Conservation (phyloP, 2,329 filamentous ascomycete genomes). For the Aspergillus persii region DNA sequence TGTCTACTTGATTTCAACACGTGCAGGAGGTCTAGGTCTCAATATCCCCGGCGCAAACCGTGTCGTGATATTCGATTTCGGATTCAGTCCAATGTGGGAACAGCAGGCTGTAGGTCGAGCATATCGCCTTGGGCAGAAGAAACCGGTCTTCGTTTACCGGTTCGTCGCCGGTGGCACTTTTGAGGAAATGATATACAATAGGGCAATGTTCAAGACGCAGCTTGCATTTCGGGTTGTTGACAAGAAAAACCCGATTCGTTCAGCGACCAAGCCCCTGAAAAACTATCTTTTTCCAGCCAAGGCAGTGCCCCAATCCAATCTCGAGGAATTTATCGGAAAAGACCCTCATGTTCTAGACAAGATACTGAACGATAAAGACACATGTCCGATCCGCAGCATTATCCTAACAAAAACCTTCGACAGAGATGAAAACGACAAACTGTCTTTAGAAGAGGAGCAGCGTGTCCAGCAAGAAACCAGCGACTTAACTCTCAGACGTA, state of each 20-base stretch:
- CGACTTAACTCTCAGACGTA: constrained; percentile 41
- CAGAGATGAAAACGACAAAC: constrained; percentile 61
- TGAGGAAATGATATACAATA: constrained; percentile 71
- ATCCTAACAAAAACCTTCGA: constrained; percentile 71
- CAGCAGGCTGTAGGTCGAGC: constrained; percentile 84
- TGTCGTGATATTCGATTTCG: constrained; percentile 81
- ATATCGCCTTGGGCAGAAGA: constrained; percentile 80
- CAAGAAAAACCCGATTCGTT: constrained; percentile 71
- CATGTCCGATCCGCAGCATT: constrained; percentile 45
- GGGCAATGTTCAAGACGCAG: constrained; percentile 77
- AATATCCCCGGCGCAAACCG: constrained; percentile 83
- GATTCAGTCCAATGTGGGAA: constrained; percentile 77
- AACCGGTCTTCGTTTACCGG: constrained; percentile 80
- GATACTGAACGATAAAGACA: constrained; percentile 27
- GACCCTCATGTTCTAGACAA: constrained; percentile 61
- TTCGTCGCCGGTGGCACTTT: constrained; percentile 76
- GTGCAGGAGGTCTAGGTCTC: constrained; percentile 75
- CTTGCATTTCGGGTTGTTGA: constrained; percentile 78
- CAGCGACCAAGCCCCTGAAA: constrained; percentile 54
- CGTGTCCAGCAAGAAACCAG: constrained; percentile 51
- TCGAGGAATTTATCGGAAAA: constrained; percentile 57
- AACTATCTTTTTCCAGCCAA: constrained; percentile 62
- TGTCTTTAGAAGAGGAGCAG: constrained; percentile 61
- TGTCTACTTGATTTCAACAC: constrained; percentile 79
- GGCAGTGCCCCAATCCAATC: constrained; percentile 50